These are phyloP conservation scores for Comarum palustre DNA, from an alignment of 306 rosid species.

Conservation along the genomic window DNA sequence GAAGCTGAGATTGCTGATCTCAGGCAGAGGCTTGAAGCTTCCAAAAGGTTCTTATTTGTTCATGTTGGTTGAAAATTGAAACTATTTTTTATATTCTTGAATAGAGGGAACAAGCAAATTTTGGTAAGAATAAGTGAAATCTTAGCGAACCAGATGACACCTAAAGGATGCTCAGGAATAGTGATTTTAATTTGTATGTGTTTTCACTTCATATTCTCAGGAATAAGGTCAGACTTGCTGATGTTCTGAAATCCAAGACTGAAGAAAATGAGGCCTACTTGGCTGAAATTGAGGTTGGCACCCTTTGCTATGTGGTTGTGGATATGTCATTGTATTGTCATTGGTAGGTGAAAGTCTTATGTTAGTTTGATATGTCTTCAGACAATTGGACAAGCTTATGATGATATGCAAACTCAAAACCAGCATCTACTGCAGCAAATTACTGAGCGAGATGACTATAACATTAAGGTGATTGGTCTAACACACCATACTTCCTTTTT, in stretches of 20 bases:
- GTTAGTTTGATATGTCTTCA: slow-evolving; percentile 34
- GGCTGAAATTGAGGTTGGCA: slow-evolving; percentile 90
- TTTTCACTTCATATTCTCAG: slow-evolving; percentile 45
- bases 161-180: neutral
- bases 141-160: neutral
- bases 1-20: slow-evolving; percentile 86
- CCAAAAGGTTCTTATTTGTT: slow-evolving; percentile 51
- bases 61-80: slow-evolving; percentile 17
- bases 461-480: slow-evolving; percentile 68
- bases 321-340: slow-evolving; percentile 19
- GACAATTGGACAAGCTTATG: slow-evolving; percentile 97
- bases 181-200: slow-evolving; percentile 11
- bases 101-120: neutral
- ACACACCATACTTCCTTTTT: neutral
- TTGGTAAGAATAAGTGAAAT: neutral
- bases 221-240: slow-evolving; percentile 49
- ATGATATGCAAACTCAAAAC: slow-evolving; percentile 96
- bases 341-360: slow-evolving; percentile 19
- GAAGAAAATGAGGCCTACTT: slow-evolving; percentile 88
- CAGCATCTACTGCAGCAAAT: slow-evolving; percentile 94
- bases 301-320: slow-evolving; percentile 21
- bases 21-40: slow-evolving; percentile 72
- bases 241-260: slow-evolving; percentile 65
- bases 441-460: slow-evolving; percentile 96
- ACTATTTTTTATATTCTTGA: neutral